phyloP scores from a whole-genome alignment of 1,284 basidiomycete genomes.

The Sporisorium iseilematis-ciliati region DNA sequence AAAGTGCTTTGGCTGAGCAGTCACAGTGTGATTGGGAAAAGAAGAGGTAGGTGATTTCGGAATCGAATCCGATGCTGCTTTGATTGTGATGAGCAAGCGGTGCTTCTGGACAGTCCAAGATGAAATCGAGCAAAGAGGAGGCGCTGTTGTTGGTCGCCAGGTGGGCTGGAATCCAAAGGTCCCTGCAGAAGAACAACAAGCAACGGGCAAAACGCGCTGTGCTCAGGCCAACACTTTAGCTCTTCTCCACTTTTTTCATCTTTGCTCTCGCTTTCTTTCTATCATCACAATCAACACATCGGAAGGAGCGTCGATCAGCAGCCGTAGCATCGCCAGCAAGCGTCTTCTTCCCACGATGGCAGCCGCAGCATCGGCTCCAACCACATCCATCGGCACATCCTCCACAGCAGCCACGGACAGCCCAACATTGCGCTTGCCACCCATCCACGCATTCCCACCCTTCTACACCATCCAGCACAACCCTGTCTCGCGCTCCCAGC shows the following conservation, averaged over 20 bases:
- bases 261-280: not conserved
- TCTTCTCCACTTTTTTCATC: not conserved
- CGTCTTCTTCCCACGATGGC: not conserved
- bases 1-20: not conserved
- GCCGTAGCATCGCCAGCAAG: not conserved
- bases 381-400: conserved; percentile 11
- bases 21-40: not conserved
- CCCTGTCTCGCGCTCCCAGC: conserved; percentile 71
- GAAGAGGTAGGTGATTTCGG: not conserved
- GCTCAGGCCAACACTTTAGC: conserved; percentile 1
- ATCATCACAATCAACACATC: not conserved
- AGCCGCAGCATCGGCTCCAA: not conserved
- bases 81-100: not conserved
- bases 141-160: conserved; percentile 2
- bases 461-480: conserved; percentile 75
- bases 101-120: no score
- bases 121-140: not conserved
- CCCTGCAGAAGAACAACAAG: conserved; percentile 1
- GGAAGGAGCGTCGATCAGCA: not conserved
- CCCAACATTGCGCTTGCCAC: conserved; percentile 70
- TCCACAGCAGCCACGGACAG: not conserved
- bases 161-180: not conserved
- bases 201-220: not conserved
- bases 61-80: no score
- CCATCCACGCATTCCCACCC: conserved; percentile 74